Conservation (phyloP, 495 filamentous ascomycete genomes). For the Rostrohypoxylon terebratum region DNA sequence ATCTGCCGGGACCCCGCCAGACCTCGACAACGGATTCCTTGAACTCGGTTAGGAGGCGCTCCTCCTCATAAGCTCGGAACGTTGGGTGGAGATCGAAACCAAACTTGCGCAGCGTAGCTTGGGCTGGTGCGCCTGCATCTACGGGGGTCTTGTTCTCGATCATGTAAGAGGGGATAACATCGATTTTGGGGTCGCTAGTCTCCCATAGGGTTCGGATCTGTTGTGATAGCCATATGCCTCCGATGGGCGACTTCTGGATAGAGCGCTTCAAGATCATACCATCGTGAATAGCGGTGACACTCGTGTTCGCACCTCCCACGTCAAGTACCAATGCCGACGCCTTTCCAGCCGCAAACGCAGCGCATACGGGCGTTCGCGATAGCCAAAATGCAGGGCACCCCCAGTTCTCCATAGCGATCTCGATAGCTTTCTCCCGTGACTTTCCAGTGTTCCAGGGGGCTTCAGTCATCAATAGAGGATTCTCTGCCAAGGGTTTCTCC, state of each 20-base stretch:
- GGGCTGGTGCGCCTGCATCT: slow-evolving; percentile 84
- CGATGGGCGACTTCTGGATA: slow-evolving; percentile 82
- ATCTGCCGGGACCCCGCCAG: slow-evolving; percentile 84
- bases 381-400: slow-evolving; percentile 94
- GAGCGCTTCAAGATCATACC: slow-evolving; percentile 93
- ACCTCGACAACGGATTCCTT: slow-evolving; percentile 97
- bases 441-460: slow-evolving; percentile 91
- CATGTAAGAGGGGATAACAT: slow-evolving; percentile 86
- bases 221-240: slow-evolving; percentile 87
- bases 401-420: slow-evolving; percentile 96
- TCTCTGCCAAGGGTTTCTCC: slow-evolving; percentile 86
- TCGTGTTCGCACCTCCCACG: slow-evolving; percentile 89
- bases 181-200: slow-evolving; percentile 78
- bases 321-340: slow-evolving; percentile 92
- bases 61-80: slow-evolving; percentile 87
- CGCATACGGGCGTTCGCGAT: slow-evolving; percentile 67
- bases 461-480: slow-evolving; percentile 93
- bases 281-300: slow-evolving; percentile 91
- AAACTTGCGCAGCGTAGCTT: slow-evolving; percentile 69
- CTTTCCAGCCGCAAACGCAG: slow-evolving; percentile 88
- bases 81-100: slow-evolving; percentile 72
- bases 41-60: slow-evolving; percentile 92
- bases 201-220: slow-evolving; percentile 87
- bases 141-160: slow-evolving; percentile 87
- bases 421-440: slow-evolving; percentile 88